A percentile compares a stretch with the other conserved stretches of the same genome.
These are phyloP conservation scores for Colletotrichum melonis DNA, from an alignment of 2,329 filamentous ascomycete species.

Conservation along the genomic window DNA sequence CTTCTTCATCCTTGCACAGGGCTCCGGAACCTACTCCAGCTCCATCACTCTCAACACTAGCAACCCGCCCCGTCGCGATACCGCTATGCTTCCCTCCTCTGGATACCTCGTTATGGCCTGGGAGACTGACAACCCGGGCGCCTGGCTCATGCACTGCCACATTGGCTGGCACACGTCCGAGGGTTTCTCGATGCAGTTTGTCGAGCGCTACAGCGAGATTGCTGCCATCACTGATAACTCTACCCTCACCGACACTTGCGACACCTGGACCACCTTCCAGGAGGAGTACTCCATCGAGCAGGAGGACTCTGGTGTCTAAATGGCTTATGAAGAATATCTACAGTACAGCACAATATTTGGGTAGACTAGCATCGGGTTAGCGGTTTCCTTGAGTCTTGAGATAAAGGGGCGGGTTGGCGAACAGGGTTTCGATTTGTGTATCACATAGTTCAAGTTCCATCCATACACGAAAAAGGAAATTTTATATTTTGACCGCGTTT, in stretches of 20 bases:
- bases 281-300: slow-evolving; percentile 31
- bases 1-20: slow-evolving; percentile 41
- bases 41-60: slow-evolving; percentile 27
- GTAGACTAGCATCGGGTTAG: not conserved
- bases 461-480: not conserved
- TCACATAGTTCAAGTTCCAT: slow-evolving; percentile 3
- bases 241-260: slow-evolving; percentile 31
- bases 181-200: slow-evolving; percentile 40
- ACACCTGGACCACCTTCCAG: slow-evolving; percentile 32
- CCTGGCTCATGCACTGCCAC: slow-evolving; percentile 63
- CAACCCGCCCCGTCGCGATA: slow-evolving; percentile 65
- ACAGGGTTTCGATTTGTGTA: not conserved
- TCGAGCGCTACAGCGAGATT: slow-evolving; percentile 39
- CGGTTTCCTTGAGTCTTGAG: slow-evolving; percentile 9
- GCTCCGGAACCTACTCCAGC: slow-evolving; percentile 31
- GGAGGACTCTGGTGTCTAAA: slow-evolving; percentile 39
- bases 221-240: slow-evolving; percentile 22
- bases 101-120: slow-evolving; percentile 63
- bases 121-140: slow-evolving; percentile 60
- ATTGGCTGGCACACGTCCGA: slow-evolving; percentile 55
- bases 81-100: slow-evolving; percentile 56
- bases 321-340: not conserved
- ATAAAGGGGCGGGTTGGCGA: not conserved
- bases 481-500: not conserved
- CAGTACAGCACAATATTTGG: not conserved